A percentile compares a stretch with the other conserved stretches of the same genome.
phyloP scores from a whole-genome alignment of 2,329 filamentous ascomycete genomes.

The Calycina herbarum region DNA sequence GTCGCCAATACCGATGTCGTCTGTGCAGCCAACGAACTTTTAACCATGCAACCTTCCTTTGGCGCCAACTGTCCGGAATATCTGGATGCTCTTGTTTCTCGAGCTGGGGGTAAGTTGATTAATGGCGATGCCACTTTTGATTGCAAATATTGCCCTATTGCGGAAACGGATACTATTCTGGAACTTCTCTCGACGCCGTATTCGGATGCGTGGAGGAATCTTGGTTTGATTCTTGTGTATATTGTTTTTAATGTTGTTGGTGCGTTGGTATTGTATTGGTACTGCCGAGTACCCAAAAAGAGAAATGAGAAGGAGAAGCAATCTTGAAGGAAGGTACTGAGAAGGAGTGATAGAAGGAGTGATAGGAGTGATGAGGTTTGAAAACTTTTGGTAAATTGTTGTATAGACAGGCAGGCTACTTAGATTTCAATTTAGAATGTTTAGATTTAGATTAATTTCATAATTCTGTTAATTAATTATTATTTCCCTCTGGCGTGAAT shows the following conservation, averaged over 20 bases:
- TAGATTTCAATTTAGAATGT: too few relatives aligned
- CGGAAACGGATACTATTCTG: slow-evolving; percentile 54
- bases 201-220: neutral
- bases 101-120: slow-evolving; percentile 53
- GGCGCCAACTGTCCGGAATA: slow-evolving; percentile 44
- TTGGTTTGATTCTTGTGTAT: neutral
- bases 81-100: slow-evolving; percentile 49
- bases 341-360: too few relatives aligned
- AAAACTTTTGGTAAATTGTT: too few relatives aligned
- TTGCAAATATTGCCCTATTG: slow-evolving; percentile 58
- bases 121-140: slow-evolving; percentile 45
- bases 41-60: slow-evolving; percentile 59
- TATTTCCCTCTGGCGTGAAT: too few relatives aligned
- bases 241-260: slow-evolving; percentile 1
- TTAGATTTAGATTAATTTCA: too few relatives aligned
- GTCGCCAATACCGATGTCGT: slow-evolving; percentile 64
- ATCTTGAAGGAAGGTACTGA: too few relatives aligned
- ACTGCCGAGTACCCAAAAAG: too few relatives aligned
- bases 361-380: too few relatives aligned
- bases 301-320: too few relatives aligned
- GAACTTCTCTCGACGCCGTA: slow-evolving; percentile 40
- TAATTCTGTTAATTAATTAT: too few relatives aligned
- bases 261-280: slow-evolving; percentile 38
- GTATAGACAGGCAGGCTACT: too few relatives aligned
- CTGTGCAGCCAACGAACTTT: slow-evolving; percentile 68